A percentile compares a stretch with the other conserved stretches of the same genome.
Conservation (phyloP, 2,329 filamentous ascomycete species). For the Xylariaceae sp. region DNA sequence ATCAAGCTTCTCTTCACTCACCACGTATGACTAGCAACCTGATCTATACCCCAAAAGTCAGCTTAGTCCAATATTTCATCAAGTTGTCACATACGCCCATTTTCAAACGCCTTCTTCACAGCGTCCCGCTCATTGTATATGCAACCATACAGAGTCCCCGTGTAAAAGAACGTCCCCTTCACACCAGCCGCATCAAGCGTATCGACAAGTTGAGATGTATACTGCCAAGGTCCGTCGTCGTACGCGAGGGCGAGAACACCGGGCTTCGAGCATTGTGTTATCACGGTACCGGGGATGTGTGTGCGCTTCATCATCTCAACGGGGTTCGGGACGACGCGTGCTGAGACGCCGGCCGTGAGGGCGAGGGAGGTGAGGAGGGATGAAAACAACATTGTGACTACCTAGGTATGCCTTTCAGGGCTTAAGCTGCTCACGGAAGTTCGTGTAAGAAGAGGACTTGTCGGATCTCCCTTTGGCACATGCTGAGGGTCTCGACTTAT, state of each 20-base stretch:
- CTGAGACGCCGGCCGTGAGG: slow-evolving; percentile 22
- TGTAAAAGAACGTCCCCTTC: slow-evolving; percentile 52
- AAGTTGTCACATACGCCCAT: slow-evolving; percentile 33
- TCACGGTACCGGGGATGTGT: slow-evolving; percentile 39
- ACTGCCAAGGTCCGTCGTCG: slow-evolving; percentile 49
- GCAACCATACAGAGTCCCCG: slow-evolving; percentile 46
- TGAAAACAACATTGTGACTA: slow-evolving; percentile 9
- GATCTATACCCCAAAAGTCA: slow-evolving; percentile 30
- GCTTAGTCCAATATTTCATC: neutral
- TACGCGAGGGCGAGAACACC: slow-evolving; percentile 48
- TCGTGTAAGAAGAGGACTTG: neutral
- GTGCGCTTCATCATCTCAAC: slow-evolving; percentile 39
- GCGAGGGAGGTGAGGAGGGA: slow-evolving; percentile 22
- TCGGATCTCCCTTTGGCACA: neutral
- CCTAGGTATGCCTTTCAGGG: neutral
- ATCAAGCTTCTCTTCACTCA: slow-evolving; percentile 17
- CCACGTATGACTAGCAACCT: slow-evolving; percentile 52
- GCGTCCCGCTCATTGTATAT: slow-evolving; percentile 46
- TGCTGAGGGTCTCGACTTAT: neutral
- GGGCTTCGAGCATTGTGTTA: slow-evolving; percentile 41
- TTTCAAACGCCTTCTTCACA: slow-evolving; percentile 48
- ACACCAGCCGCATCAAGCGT: slow-evolving; percentile 43
- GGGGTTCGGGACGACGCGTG: slow-evolving; percentile 34
- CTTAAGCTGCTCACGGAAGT: neutral
- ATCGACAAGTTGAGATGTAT: slow-evolving; percentile 46